Evolutionary conservation across 306 rosid species (phyloP).

Genomic region (Prosopis cineraria): DNA sequence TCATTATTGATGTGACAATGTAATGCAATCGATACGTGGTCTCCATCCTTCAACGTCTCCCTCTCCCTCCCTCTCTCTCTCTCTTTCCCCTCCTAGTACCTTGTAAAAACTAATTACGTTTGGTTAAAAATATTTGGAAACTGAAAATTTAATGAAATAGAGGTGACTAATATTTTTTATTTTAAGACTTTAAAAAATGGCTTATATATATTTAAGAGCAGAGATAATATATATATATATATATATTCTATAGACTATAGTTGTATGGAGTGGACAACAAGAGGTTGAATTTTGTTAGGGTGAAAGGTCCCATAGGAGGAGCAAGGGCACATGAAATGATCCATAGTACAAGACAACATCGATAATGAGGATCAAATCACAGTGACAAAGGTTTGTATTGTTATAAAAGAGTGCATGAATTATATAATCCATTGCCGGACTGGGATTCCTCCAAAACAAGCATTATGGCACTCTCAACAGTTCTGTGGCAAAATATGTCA

Average conservation of each 20-base stretch:
- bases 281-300: conserved; percentile 39
- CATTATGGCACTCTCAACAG: not conserved
- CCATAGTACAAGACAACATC: conserved; percentile 17
- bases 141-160: too few species aligned
- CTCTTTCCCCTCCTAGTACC: too few species aligned
- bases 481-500: conserved; percentile 17
- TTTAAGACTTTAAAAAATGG: too few species aligned
- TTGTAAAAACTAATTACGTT: too few species aligned
- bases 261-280: not conserved
- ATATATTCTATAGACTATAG: too few species aligned
- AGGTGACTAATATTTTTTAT: too few species aligned
- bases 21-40: not conserved
- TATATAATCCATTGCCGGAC: conserved; percentile 4
- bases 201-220: too few species aligned
- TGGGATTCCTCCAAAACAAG: conserved; percentile 17
- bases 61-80: too few species aligned
- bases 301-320: conserved; percentile 35
- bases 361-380: conserved; percentile 12
- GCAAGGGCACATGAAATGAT: conserved; percentile 30
- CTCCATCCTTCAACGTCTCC: conserved; percentile 26
- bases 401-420: not conserved
- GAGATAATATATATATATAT: too few species aligned
- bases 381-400: conserved; percentile 18
- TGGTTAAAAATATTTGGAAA: too few species aligned
- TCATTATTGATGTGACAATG: conserved; percentile 23